Evolutionary conservation across 2,329 filamentous ascomycete genomes (phyloP).

Genomic region (Stagonosporopsis vannaccii): DNA sequence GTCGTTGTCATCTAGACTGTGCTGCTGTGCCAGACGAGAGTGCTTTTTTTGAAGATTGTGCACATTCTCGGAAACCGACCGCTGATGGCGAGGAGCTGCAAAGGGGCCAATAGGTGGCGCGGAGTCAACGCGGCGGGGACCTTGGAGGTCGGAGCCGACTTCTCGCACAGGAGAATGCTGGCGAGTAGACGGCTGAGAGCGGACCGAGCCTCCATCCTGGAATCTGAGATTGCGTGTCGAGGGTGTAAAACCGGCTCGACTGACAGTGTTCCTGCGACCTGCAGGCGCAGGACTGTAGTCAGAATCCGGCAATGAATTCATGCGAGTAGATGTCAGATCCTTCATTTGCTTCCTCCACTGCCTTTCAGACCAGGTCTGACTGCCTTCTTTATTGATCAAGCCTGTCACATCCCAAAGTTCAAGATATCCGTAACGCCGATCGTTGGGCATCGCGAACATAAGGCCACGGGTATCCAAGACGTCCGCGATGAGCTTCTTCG

Average conservation of each 20-base stretch:
- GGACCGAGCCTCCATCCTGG: conserved; percentile 51
- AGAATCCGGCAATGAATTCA: conserved; percentile 59
- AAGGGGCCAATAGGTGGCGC: conserved; percentile 47
- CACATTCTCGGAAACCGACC: conserved; percentile 57
- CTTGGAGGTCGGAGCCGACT: conserved; percentile 33
- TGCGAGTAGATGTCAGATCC: conserved; percentile 81
- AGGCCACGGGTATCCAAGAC: conserved; percentile 85
- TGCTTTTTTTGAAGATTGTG: conserved; percentile 52
- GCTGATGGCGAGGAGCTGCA: conserved; percentile 52
- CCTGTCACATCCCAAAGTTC: conserved; percentile 85
- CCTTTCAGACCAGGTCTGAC: conserved; percentile 78
- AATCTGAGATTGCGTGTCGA: conserved; percentile 50
- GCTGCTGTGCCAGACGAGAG: conserved; percentile 51
- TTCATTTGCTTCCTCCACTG: conserved; percentile 92
- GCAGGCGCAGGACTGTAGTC: conserved; percentile 50
- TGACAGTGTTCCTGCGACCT: conserved; percentile 54
- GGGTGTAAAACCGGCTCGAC: conserved; percentile 50
- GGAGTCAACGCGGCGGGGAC: conserved; percentile 53
- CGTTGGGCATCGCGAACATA: conserved; percentile 97
- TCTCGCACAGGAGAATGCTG: conserved; percentile 52
- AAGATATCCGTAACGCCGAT: conserved; percentile 86
- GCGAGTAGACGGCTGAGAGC: conserved; percentile 56
- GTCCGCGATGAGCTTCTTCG: conserved; percentile 84
- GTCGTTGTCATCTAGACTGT: conserved; percentile 38
- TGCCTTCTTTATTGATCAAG: conserved; percentile 80